Evolutionary conservation across 108 stramenopile genomes (phyloP), one percentile per base, ranked within the genome.

Genomic region (Skeletonema marinoi): DNA sequence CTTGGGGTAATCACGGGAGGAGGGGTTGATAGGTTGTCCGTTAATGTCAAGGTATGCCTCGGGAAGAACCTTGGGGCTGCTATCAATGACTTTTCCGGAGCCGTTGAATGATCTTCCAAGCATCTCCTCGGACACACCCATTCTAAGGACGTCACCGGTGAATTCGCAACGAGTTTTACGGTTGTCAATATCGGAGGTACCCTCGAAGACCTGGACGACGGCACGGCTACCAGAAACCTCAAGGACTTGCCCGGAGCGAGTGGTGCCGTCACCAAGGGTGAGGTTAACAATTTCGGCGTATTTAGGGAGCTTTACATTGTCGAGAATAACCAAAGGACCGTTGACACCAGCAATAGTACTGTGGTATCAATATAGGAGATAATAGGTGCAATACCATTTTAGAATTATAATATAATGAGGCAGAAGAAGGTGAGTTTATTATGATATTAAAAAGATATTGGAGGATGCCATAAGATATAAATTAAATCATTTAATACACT

Each of bases 71-170:
- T 97, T 96, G 29, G 99, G 99, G 32, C 97, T 98, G 66, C 71
- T 80, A 82, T 99, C 99, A 84, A 98, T 99, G 65, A 97, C 97
- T 86, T 97, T 97, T 75, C 99, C 99, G 73, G 96, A 97, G 32
- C 99, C 99, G 84, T 99, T 99, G 93, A 99, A 99, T 74, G 92
- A 88, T 19, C 97, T 88, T 38, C 97, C 96, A 89, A 92, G 95
- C 98, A 99, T 99, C 87, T 99, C 99, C 78, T 99, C 99, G 25
- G 95, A 96, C 67, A 99, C 98, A 62, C 98, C 97, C 98, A 99
- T 99, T 85, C 98, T 98, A 25, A 98, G 77, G 19, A 98, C 97
- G 68, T 99, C 99, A 35, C 99, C 99, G 60, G 98, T 98, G 86
- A 99, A 99, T 78, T 98, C 96, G 62, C 96, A 96, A 39, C 84